Base-by-base conservation (phyloP, 1,139 yeast genomes). In the Yamadazyma dushanensis region DNA sequence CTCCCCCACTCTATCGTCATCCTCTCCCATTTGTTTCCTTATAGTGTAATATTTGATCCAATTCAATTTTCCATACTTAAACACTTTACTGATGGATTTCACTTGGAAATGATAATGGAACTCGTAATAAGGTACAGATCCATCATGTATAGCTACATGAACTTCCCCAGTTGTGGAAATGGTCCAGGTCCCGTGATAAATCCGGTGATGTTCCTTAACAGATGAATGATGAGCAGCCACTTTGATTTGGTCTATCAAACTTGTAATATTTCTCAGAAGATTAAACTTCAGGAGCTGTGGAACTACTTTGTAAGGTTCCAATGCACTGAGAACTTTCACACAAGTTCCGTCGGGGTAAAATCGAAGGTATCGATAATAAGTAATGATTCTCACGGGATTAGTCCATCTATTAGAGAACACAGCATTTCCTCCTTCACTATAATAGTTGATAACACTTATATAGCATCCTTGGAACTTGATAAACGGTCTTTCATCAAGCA, bases 311-410 rank as follows among this genome's bases (percentile, higher is more conserved):
- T 57, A 52, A 0, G 96, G 96, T 44, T 83, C 88, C 38, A 78
- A 66, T 3, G 81, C 73, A 0, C 92, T 74, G 14, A 85, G 66
- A 16, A 83, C 70, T 52, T 83, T 77, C 26, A 83, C 58, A 40
- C 88, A 84, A 0, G 74, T 66, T 0, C 97, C 97, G 51, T 86
- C 85, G 0, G 83, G 82, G 52, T 74, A 86, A 53, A 92, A 89
- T 39, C 97, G 66, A 25, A 84, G 59, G 56, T 88, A 92, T 41
- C 98, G 67, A 57, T 87, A 92, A 54, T 90, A 92, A 0, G 96
- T 87, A 32, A 90, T 85, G 55, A 89, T 78, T 49, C 86, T 78
- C 14, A 86, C 76, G 0, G 97, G 96, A 41, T 79, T 78, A 28
- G 73, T 61, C 84, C 94, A 80, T n/a, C 86, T 73, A 26, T 70